phyloP scores from a whole-genome alignment of 768 basidiomycete species.

The Kwoniella sp. region DNA sequence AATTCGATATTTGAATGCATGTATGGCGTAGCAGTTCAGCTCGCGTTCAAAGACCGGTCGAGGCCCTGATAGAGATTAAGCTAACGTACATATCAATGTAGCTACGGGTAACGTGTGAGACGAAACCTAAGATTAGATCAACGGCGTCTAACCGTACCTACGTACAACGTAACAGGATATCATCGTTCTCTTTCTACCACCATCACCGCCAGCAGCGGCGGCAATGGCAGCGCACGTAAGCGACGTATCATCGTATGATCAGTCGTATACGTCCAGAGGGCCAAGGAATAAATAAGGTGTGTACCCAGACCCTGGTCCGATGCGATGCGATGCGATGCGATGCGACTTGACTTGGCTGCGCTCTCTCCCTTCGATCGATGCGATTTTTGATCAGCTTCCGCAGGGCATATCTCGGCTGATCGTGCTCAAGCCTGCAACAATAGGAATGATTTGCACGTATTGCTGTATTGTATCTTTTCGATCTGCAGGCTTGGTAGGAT shows the following conservation, averaged over 20 bases:
- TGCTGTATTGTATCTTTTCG: too few relatives aligned
- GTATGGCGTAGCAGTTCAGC: not conserved
- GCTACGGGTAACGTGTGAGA: not conserved
- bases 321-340: not conserved
- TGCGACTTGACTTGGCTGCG: too few relatives aligned
- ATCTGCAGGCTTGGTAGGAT: too few relatives aligned
- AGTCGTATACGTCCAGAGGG: too few relatives aligned
- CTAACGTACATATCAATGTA: not conserved
- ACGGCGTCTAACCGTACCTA: not conserved
- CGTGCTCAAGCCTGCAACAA: not conserved
- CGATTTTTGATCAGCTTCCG: not conserved
- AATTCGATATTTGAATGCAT: not conserved
- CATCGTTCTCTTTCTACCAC: too few relatives aligned
- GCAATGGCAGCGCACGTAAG: too few relatives aligned
- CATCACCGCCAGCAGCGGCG: too few relatives aligned
- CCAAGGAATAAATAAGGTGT: too few relatives aligned
- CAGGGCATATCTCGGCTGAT: too few relatives aligned
- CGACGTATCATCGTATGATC: too few relatives aligned
- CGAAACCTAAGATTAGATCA: slow-evolving; percentile 3
- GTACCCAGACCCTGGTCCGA: not conserved
- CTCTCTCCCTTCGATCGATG: not conserved
- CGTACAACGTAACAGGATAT: too few relatives aligned
- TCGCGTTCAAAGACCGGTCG: not conserved
- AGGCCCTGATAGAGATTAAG: not conserved
- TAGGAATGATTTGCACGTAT: too few relatives aligned